phyloP scores from a whole-genome alignment of 164 flowering plant species.

The Magnolia kwangsiensis region DNA sequence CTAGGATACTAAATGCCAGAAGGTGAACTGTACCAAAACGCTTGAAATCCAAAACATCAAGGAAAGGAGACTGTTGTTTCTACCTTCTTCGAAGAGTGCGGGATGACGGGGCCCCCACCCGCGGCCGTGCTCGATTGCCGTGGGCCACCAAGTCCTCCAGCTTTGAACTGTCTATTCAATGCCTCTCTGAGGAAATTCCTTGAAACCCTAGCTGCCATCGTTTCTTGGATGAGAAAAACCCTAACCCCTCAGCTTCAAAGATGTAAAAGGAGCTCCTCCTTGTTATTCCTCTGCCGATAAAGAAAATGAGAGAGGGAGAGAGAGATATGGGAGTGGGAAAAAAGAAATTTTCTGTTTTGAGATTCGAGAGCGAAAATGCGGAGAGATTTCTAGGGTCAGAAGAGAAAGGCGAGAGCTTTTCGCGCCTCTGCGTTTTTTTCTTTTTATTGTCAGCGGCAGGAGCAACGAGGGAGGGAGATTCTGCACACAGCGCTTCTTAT shows the following conservation, averaged over 20 bases:
- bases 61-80: neutral
- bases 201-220: constrained; percentile 22
- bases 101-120: constrained; percentile 14
- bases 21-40: neutral
- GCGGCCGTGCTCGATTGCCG: constrained; percentile 17
- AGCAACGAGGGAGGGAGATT: neutral
- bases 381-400: neutral
- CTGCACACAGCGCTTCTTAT: neutral
- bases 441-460: neutral
- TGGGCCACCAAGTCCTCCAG: constrained; percentile 10
- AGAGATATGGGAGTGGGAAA: neutral
- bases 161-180: neutral
- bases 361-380: neutral
- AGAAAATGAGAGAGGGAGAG: neutral
- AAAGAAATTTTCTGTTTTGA: neutral
- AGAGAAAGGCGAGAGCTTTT: constrained; percentile 6
- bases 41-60: neutral
- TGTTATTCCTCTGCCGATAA: neutral
- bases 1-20: neutral
- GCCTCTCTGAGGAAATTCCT: constrained; percentile 13
- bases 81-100: constrained; percentile 27
- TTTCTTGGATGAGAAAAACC: neutral
- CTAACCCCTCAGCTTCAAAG: neutral
- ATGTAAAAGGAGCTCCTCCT: neutral
- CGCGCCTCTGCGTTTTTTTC: neutral